A percentile compares a stretch with the other conserved stretches of the same genome.
Conservation (phyloP, 2,329 filamentous ascomycete species). For the Fusarium newnesense region DNA sequence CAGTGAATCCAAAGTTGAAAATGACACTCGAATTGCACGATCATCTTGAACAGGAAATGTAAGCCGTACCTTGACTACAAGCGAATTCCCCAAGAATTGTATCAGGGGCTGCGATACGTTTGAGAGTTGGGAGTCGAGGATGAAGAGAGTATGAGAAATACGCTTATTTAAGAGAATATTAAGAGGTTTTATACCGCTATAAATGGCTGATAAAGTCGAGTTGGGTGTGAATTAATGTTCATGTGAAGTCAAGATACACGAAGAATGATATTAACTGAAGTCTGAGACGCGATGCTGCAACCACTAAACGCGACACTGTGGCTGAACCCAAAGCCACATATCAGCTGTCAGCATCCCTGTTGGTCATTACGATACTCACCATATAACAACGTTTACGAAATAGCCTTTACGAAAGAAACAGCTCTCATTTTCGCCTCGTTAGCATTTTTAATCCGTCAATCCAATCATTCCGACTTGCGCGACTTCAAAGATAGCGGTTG, state of each 20-base stretch:
- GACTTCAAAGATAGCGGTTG: slow-evolving; percentile 7
- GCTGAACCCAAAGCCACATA: slow-evolving; percentile 41
- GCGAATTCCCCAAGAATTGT: neutral
- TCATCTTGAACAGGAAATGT: neutral
- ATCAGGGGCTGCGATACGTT: neutral
- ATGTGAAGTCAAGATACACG: slow-evolving; percentile 10
- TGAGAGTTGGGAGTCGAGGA: neutral
- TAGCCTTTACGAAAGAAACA: neutral
- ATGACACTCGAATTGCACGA: neutral
- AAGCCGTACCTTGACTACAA: slow-evolving; percentile 16
- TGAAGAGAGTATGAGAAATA: too few relatives aligned
- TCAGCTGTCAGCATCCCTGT: slow-evolving; percentile 23
- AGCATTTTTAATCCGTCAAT: neutral
- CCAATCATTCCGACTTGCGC: neutral
- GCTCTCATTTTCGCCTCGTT: neutral
- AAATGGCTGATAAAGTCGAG: neutral
- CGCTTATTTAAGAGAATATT: neutral
- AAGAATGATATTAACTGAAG: neutral
- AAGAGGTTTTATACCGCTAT: neutral
- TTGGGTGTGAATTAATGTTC: neutral
- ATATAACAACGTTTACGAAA: slow-evolving; percentile 18
- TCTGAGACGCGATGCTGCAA: slow-evolving; percentile 40
- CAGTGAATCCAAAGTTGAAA: neutral
- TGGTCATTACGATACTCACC: slow-evolving; percentile 26
- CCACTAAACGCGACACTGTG: slow-evolving; percentile 46